These are phyloP conservation scores for Alternaria sp. DNA, from an alignment of 2,329 filamentous ascomycete genomes.

Conservation along the genomic window DNA sequence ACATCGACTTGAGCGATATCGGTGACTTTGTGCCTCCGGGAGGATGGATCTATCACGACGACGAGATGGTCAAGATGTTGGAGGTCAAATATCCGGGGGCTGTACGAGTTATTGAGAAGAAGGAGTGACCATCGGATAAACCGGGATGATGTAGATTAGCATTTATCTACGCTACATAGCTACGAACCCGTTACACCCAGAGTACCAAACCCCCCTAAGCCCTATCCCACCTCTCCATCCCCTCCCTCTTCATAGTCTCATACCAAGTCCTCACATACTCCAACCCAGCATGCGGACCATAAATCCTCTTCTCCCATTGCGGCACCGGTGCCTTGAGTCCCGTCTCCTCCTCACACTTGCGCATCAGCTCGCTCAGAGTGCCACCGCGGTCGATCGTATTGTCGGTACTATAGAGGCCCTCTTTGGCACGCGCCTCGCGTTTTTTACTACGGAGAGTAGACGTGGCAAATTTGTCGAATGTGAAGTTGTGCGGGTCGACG, in stretches of 20 bases:
- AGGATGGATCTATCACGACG: too few relatives aligned
- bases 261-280: slow-evolving; percentile 56
- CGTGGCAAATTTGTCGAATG: slow-evolving; percentile 48
- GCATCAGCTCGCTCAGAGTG: slow-evolving; percentile 48
- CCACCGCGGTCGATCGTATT: slow-evolving; percentile 54
- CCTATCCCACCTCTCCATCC: slow-evolving; percentile 29
- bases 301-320: slow-evolving; percentile 54
- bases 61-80: too few relatives aligned
- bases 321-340: slow-evolving; percentile 51
- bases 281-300: slow-evolving; percentile 54
- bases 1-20: too few relatives aligned
- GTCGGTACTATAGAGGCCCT: slow-evolving; percentile 19
- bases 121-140: too few relatives aligned
- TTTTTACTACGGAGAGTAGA: slow-evolving; percentile 44
- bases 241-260: slow-evolving; percentile 42
- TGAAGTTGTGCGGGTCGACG: slow-evolving; percentile 45
- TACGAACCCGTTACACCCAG: too few relatives aligned
- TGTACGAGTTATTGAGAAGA: too few relatives aligned
- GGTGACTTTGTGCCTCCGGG: too few relatives aligned
- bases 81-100: too few relatives aligned
- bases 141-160: too few relatives aligned
- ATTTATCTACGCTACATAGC: too few relatives aligned
- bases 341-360: slow-evolving; percentile 50
- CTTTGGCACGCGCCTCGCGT: slow-evolving; percentile 24
- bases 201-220: too few relatives aligned